Evolutionary conservation across 176 grass and related monocot genomes (phyloP).

Genomic region (Melocanna baccifera): DNA sequence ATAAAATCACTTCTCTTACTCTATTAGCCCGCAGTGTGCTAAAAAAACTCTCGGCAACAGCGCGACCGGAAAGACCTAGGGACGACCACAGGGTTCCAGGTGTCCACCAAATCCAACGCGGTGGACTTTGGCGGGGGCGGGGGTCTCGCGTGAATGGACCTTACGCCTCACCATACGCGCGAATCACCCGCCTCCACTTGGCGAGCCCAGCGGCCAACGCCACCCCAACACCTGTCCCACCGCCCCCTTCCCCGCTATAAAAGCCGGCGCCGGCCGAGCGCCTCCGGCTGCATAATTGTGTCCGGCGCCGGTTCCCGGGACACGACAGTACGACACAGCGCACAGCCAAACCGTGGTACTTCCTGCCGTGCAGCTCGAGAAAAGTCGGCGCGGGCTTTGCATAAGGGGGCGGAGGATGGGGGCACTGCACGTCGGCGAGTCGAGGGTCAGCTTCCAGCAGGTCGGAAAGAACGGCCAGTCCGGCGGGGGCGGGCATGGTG

Average conservation of each 20-base stretch:
- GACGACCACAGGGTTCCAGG: background rate
- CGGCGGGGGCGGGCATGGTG: conserved; percentile 1
- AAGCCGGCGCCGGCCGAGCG: background rate
- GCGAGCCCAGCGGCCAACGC: conserved; percentile 5
- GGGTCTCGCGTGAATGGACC: background rate
- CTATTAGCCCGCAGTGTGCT: background rate
- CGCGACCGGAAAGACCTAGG: background rate
- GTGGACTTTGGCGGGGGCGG: background rate
- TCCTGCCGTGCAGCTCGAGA: conserved; percentile 25
- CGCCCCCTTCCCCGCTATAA: conserved; percentile 22
- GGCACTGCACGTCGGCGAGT: conserved; percentile 58
- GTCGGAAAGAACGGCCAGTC: conserved; percentile 15
- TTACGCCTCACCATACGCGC: background rate
- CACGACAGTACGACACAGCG: conserved; percentile 32
- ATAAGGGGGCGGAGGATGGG: conserved; percentile 58
- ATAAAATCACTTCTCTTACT: too few species aligned
- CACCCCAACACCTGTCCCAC: conserved; percentile 25
- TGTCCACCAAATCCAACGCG: conserved; percentile 3
- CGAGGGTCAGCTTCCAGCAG: conserved; percentile 39
- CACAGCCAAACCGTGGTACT: background rate
- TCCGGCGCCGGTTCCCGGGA: conserved; percentile 24
- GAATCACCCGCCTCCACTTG: conserved; percentile 37
- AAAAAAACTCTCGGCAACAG: background rate
- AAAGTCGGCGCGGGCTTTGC: conserved; percentile 10
- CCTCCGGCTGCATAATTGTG: conserved; percentile 33